Evolutionary conservation across 2,329 filamentous ascomycete genomes (phyloP), one percentile per base, ranked within the genome.

Genomic region (Onygena corvina): DNA sequence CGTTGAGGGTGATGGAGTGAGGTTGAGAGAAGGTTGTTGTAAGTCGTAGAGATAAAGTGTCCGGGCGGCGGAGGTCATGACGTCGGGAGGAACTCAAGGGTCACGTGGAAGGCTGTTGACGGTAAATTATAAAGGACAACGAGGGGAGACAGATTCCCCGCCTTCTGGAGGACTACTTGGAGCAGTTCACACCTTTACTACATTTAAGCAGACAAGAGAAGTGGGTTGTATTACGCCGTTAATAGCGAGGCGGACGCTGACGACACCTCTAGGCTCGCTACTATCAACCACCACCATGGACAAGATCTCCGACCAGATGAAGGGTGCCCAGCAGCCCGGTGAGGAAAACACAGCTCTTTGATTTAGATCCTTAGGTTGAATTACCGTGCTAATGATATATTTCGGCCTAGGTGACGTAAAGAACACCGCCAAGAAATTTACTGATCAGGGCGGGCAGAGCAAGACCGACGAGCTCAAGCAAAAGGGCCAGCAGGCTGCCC

Each of bases 341-440:
- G 5, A 40, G 51, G 23, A 29, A 20, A 7, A 38, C 31, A 46
- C 31, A 40, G 9, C 35, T 20, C 12, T 14, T 18, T 34, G 3
- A 18, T 2, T 18, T 16, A 16, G 7, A 12, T n/a, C 20, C 11
- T 21, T 42, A 2, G 23, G 25, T 23, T 14, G 18, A 11, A 1
- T 27, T 12, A 12, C 8, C 3, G 6, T 5, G 7, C n/a, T n/a
- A 25, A 42, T 11, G 20, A 8, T n/a, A 42, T 12, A 11, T 42
- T 23, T 6, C 12, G 12, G 12, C n/a, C n/a, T 34, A 57, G 55
- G 55, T 20, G 55, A 57, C 29, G 33, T 50, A 9, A 57, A 57
- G 35, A 52, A 54, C 36, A 57, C 55, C 18, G 20, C 50, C 25
- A 46, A 55, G 46, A 48, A 52, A 25, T 50, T 57, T 20, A 49